Percentiles rank a stretch among this genome's conserved stretches.
Evolutionary conservation across 2,329 filamentous ascomycete species (phyloP).

Genomic region (Diaporthe ampelina): DNA sequence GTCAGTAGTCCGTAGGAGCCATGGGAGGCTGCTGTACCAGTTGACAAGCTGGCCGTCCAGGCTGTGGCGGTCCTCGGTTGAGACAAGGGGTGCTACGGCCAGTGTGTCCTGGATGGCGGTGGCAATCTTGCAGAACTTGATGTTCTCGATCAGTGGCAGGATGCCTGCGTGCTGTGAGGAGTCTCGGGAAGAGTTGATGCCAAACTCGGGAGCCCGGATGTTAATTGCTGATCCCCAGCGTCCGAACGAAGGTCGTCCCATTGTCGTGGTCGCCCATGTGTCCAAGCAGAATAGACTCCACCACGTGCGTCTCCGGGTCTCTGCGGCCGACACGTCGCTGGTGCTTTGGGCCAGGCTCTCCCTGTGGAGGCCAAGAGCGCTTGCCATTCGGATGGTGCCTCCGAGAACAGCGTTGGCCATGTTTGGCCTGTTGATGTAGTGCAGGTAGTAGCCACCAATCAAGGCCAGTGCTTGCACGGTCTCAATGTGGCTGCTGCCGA

Average conservation of each 20-base stretch:
- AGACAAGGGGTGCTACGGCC: conserved; percentile 76
- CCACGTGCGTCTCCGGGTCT: conserved; percentile 78
- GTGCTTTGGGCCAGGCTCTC: conserved; percentile 64
- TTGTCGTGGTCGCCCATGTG: conserved; percentile 79
- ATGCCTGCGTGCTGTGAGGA: conserved; percentile 74
- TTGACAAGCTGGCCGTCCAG: conserved; percentile 77
- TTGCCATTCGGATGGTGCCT: conserved; percentile 80
- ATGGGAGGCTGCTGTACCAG: conserved; percentile 81
- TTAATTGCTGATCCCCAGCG: conserved; percentile 78
- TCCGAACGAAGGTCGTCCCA: conserved; percentile 78
- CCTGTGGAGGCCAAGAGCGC: conserved; percentile 78
- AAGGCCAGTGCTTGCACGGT: conserved; percentile 79
- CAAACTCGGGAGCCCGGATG: conserved; percentile 71
- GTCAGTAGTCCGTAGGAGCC: conserved; percentile 73
- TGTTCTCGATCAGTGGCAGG: conserved; percentile 80
- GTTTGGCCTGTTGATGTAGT: conserved; percentile 83
- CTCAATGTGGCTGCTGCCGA: conserved; percentile 80
- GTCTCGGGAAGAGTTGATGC: conserved; percentile 61
- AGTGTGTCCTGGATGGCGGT: conserved; percentile 83
- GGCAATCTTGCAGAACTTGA: conserved; percentile 84
- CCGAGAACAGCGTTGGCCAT: conserved; percentile 82
- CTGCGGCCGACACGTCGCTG: conserved; percentile 66
- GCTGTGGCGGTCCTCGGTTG: conserved; percentile 74
- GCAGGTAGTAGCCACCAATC: conserved; percentile 82
- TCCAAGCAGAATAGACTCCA: conserved; percentile 82